Percentiles rank a stretch among this genome's conserved stretches.
Evolutionary conservation across 306 rosid genomes (phyloP).

Genomic region (Cucumis sativus): DNA sequence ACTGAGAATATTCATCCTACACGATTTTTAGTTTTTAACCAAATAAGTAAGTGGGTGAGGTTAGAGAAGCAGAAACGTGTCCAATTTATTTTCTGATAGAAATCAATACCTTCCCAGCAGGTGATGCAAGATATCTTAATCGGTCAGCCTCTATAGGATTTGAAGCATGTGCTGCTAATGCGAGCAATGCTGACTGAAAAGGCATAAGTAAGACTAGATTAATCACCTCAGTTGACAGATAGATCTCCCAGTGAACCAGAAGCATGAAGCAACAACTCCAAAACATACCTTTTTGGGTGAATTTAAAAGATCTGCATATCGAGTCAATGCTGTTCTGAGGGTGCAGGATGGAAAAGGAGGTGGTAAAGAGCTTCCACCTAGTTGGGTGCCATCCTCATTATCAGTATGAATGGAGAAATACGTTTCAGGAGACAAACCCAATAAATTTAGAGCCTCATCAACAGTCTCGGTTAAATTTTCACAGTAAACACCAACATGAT

Average conservation of each 20-base stretch:
- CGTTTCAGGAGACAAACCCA: constrained; percentile 65
- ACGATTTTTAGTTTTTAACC: constrained; percentile 8
- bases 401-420: constrained; percentile 76
- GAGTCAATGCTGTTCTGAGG: constrained; percentile 54
- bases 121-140: constrained; percentile 81
- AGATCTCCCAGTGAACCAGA: not conserved
- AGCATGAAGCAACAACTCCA: constrained; percentile 2
- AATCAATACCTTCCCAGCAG: constrained; percentile 76
- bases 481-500: constrained; percentile 93
- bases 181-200: constrained; percentile 65
- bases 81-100: not conserved
- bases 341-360: constrained; percentile 81
- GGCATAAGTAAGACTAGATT: not conserved
- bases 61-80: not conserved
- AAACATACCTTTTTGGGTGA: constrained; percentile 81
- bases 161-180: constrained; percentile 83
- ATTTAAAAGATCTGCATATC: constrained; percentile 74
- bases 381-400: constrained; percentile 70
- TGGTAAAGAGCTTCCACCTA: constrained; percentile 63
- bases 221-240: not conserved
- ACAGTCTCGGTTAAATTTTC: constrained; percentile 78
- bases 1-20: constrained; percentile 89
- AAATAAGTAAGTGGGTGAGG: not conserved
- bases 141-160: constrained; percentile 83
- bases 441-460: constrained; percentile 54